Evolutionary conservation across 192 early-diverging fungal genomes (phyloP).

Genomic region (Entomortierella chlamydospora): DNA sequence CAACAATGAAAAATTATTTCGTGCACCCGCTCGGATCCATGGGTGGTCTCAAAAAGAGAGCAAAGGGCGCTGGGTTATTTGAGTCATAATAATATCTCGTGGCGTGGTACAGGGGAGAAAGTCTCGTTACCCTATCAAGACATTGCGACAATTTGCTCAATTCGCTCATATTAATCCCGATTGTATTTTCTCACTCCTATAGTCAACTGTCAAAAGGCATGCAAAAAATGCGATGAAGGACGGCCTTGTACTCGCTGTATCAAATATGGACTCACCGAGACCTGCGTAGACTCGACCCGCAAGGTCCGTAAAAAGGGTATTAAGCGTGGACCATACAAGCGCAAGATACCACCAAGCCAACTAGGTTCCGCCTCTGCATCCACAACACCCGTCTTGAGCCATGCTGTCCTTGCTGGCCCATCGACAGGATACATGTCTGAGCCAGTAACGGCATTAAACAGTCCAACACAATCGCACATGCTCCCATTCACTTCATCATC

Average conservation of each 20-base stretch:
- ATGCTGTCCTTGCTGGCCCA: slow-evolving; percentile 30
- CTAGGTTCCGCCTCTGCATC: slow-evolving; percentile 51
- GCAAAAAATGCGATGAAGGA: slow-evolving; percentile 93
- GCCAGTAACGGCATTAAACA: slow-evolving; percentile 48
- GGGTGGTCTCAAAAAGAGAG: neutral
- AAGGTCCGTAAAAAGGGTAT: slow-evolving; percentile 87
- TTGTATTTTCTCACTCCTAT: slow-evolving; percentile 3
- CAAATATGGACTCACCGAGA: slow-evolving; percentile 73
- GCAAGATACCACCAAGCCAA: slow-evolving; percentile 55
- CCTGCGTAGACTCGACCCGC: slow-evolving; percentile 81
- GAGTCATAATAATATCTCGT: neutral
- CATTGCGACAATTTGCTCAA: neutral
- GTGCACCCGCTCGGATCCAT: neutral
- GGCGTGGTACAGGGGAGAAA: too few relatives aligned
- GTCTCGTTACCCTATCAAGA: neutral
- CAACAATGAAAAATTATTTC: neutral
- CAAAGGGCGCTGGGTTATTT: neutral
- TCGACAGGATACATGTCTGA: slow-evolving; percentile 55
- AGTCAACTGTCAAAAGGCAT: slow-evolving; percentile 88
- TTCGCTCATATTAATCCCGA: neutral
- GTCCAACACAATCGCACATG: slow-evolving; percentile 53
- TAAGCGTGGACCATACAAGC: slow-evolving; percentile 88
- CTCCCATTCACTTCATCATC: slow-evolving; percentile 48
- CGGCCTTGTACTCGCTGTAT: slow-evolving; percentile 88
- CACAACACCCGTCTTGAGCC: slow-evolving; percentile 41